Evolutionary conservation across 257 asterid genomes (phyloP).

Genomic region (Solanum chiquidenum): DNA sequence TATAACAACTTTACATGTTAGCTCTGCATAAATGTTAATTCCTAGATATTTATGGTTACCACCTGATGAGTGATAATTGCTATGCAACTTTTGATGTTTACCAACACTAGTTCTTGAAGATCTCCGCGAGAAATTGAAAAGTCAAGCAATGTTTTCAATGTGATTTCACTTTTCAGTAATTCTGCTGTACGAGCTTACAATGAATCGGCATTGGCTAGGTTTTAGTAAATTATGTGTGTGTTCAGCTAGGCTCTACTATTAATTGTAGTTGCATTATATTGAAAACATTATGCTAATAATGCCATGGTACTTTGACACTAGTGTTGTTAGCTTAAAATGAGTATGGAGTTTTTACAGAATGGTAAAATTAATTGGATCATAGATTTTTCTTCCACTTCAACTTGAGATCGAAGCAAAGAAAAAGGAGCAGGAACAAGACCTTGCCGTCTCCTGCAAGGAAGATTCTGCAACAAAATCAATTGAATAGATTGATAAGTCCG

Average conservation of each 20-base stretch:
- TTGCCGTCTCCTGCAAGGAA: no score
- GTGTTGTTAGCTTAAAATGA: neutral
- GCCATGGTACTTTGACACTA: neutral
- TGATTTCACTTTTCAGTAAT: neutral
- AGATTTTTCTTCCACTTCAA: no score
- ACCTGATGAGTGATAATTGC: slow-evolving; percentile 22
- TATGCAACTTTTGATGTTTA: neutral
- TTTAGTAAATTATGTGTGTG: neutral
- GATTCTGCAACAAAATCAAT: no score
- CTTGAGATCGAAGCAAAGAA: no score
- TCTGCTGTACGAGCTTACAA: neutral
- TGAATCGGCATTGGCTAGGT: no score
- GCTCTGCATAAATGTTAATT: slow-evolving; percentile 7
- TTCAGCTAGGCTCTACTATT: neutral
- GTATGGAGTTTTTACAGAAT: neutral
- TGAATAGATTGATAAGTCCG: no score
- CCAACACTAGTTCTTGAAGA: neutral
- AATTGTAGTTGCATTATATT: neutral
- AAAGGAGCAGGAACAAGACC: no score
- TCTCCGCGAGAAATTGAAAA: neutral
- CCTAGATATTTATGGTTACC: slow-evolving; percentile 26
- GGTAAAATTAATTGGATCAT: neutral
- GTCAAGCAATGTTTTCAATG: neutral
- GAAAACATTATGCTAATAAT: neutral
- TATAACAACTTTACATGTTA: no score